A percentile compares a stretch with the other conserved stretches of the same genome.
Conservation (phyloP, 306 rosid species). For the Prunus davidiana region DNA sequence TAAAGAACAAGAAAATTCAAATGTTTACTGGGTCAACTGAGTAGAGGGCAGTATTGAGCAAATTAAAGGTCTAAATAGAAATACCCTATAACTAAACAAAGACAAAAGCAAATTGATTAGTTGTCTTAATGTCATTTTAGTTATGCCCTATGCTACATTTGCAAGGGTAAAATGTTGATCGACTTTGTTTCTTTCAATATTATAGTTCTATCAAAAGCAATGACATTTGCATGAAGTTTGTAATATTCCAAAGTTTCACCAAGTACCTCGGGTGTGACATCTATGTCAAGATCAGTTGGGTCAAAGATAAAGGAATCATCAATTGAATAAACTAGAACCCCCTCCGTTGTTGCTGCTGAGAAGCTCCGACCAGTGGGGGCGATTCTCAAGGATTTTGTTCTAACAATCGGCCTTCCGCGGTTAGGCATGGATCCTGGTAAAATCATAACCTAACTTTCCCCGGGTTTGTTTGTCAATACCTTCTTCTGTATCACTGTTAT, state of each 20-base stretch:
- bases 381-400: conserved; percentile 78
- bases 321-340: conserved; percentile 80
- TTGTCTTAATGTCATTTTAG: not conserved
- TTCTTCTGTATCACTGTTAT: conserved; percentile 64
- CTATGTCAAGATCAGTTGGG: conserved; percentile 94
- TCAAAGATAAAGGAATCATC: conserved; percentile 90
- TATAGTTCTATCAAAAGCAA: not conserved
- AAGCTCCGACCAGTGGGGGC: conserved; percentile 97
- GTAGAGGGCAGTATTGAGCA: not conserved
- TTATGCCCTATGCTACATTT: not conserved
- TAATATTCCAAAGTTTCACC: conserved; percentile 1
- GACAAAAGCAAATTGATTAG: not conserved
- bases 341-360: conserved; percentile 92
- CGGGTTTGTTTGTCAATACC: conserved; percentile 81
- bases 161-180: not conserved
- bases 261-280: conserved; percentile 93
- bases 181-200: not conserved
- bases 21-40: not conserved
- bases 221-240: not conserved
- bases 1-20: not conserved
- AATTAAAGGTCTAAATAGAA: not conserved
- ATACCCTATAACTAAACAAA: not conserved
- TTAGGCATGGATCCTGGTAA: conserved; percentile 89
- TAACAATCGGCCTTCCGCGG: conserved; percentile 75
- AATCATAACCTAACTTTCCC: conserved; percentile 58